phyloP scores from a whole-genome alignment of 2,329 filamentous ascomycete genomes.

The Pseudogymnoascus sp. region DNA sequence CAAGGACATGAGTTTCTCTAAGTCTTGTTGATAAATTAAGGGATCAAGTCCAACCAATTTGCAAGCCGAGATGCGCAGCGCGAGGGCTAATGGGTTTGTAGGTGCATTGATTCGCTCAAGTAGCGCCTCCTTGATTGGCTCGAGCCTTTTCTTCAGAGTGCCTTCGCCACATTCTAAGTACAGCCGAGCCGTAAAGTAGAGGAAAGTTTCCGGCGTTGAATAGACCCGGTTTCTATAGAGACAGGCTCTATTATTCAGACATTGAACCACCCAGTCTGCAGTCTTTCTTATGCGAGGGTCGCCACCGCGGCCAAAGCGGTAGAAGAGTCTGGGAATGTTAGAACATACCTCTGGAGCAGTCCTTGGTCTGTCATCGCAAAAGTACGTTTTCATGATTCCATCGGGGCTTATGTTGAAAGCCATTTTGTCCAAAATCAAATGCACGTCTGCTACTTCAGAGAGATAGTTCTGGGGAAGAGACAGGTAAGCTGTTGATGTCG shows the following conservation, averaged over 20 bases:
- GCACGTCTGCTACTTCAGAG: slow-evolving; percentile 11
- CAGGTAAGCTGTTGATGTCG: slow-evolving; percentile 21
- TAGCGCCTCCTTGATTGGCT: slow-evolving; percentile 10
- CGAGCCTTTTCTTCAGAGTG: slow-evolving; percentile 8
- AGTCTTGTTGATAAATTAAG: slow-evolving; percentile 13
- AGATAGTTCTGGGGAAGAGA: background rate
- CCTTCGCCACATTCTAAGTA: slow-evolving; percentile 12
- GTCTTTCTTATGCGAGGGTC: slow-evolving; percentile 17
- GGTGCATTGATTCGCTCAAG: slow-evolving; percentile 12
- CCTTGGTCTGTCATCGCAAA: slow-evolving; percentile 15
- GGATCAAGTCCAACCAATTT: slow-evolving; percentile 11
- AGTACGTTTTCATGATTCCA: slow-evolving; percentile 21
- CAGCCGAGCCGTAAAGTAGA: slow-evolving; percentile 19
- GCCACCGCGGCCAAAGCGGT: slow-evolving; percentile 16
- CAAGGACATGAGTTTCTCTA: slow-evolving; percentile 13
- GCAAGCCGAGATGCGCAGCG: slow-evolving; percentile 15
- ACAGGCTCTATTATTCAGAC: slow-evolving; percentile 17
- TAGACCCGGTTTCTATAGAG: slow-evolving; percentile 17
- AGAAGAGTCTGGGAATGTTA: slow-evolving; percentile 21
- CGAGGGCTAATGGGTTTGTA: slow-evolving; percentile 16
- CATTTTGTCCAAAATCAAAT: slow-evolving; percentile 16
- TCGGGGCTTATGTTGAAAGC: slow-evolving; percentile 14
- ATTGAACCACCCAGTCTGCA: slow-evolving; percentile 17
- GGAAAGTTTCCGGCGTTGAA: slow-evolving; percentile 17
- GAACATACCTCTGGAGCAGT: slow-evolving; percentile 20